A percentile compares a stretch with the other conserved stretches of the same genome.
phyloP scores from a whole-genome alignment of 139 green algal genomes.

The Mychonastes homosphaera region DNA sequence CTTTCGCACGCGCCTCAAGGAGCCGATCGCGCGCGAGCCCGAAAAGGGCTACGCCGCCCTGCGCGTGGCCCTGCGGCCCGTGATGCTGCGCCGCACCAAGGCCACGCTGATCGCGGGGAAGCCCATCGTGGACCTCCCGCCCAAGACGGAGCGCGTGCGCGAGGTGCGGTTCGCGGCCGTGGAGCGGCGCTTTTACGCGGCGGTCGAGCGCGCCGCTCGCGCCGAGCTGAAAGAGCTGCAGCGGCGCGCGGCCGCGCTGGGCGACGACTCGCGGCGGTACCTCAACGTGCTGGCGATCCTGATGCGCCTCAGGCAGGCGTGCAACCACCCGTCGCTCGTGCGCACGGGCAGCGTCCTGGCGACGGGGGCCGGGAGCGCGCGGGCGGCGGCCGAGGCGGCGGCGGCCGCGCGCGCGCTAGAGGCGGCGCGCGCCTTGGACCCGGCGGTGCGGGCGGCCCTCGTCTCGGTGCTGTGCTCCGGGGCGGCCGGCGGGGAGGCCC shows the following conservation, averaged over 20 bases:
- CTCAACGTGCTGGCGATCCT: constrained; percentile 76
- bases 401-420: constrained; percentile 22
- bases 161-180: constrained; percentile 25
- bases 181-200: constrained; percentile 49
- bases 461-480: background rate
- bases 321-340: constrained; percentile 78
- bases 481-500: constrained; percentile 4
- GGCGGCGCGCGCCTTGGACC: background rate
- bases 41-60: constrained; percentile 39
- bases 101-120: constrained; percentile 46
- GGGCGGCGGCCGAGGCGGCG: constrained; percentile 29
- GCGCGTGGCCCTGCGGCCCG: constrained; percentile 39
- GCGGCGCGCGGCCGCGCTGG: constrained; percentile 1
- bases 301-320: constrained; percentile 80
- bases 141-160: constrained; percentile 32
- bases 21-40: constrained; percentile 25
- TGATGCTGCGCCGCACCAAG: constrained; percentile 78
- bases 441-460: background rate
- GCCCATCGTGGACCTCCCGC: constrained; percentile 63
- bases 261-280: constrained; percentile 43
- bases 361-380: background rate
- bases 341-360: background rate
- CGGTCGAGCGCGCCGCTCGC: constrained; percentile 19
- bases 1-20: constrained; percentile 59
- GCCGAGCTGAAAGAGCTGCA: constrained; percentile 1